Evolutionary conservation across 306 rosid species (phyloP).

Genomic region (Psophocarpus tetragonolobus): DNA sequence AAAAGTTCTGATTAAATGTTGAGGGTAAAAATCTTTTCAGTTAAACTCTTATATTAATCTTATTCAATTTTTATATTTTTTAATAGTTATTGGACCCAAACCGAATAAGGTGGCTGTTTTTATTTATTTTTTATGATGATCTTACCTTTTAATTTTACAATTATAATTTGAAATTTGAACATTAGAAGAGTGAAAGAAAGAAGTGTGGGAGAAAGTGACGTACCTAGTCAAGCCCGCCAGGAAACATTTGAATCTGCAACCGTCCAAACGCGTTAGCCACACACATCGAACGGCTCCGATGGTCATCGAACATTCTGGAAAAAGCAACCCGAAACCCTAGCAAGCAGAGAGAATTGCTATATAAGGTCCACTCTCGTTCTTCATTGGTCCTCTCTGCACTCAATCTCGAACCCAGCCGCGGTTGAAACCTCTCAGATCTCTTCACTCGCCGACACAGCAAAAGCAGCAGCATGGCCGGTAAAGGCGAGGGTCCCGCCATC

Average conservation of each 20-base stretch:
- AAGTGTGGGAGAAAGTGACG: background rate
- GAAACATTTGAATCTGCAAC: background rate
- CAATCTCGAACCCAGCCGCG: background rate
- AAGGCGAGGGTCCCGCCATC: conserved; percentile 74
- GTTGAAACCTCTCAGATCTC: background rate
- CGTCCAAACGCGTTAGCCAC: background rate
- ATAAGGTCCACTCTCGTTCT: background rate
- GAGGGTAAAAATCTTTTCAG: no score
- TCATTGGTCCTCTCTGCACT: background rate
- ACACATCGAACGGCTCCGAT: conserved; percentile 8
- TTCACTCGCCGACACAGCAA: background rate
- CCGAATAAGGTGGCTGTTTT: no score
- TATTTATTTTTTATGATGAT: no score
- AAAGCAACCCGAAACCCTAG: conserved; percentile 15
- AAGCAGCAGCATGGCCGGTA: conserved; percentile 52
- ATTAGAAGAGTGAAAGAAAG: no score
- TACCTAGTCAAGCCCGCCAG: background rate
- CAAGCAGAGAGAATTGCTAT: background rate
- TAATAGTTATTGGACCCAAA: no score
- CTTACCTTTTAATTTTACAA: no score
- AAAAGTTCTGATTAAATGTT: no score
- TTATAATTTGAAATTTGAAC: no score
- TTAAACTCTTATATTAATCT: no score
- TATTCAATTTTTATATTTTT: no score
- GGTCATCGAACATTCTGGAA: conserved; percentile 22